Percentiles rank a stretch among this genome's conserved stretches.
These are phyloP conservation scores for Entomortierella lignicola DNA, from an alignment of 192 early-diverging fungal genomes.

Conservation along the genomic window DNA sequence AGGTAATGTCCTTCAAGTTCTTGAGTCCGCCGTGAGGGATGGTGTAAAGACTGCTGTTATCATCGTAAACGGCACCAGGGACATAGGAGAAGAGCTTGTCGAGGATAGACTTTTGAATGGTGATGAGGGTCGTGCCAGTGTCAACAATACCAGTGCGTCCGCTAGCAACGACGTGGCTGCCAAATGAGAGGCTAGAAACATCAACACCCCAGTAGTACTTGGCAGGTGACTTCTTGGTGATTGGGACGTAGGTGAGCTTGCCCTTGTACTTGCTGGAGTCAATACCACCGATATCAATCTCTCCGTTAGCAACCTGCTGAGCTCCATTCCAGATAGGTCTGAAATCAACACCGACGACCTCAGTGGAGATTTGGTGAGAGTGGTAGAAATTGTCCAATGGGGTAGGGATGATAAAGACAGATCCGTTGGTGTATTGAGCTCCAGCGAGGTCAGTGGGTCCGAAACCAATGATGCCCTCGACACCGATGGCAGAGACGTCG, in stretches of 20 bases:
- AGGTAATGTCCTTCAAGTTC: conserved; percentile 23
- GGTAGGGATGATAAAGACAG: conserved; percentile 12
- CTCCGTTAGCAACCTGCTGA: conserved; percentile 52
- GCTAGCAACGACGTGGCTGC: conserved; percentile 12
- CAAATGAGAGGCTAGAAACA: conserved; percentile 13
- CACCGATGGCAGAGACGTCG: conserved; percentile 10
- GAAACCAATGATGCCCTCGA: conserved; percentile 54
- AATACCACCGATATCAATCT: conserved; percentile 65
- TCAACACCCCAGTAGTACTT: conserved; percentile 45
- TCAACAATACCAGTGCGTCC: conserved; percentile 44
- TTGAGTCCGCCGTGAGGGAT: conserved; percentile 30
- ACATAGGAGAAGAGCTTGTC: conserved; percentile 21
- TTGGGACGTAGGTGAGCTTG: conserved; percentile 57
- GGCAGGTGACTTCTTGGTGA: conserved; percentile 30
- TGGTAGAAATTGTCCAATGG: conserved; percentile 27
- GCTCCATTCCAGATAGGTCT: conserved; percentile 40
- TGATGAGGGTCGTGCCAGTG: conserved; percentile 54
- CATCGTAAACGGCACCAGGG: conserved; percentile 18
- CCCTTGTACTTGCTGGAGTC: conserved; percentile 60
- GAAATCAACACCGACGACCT: conserved; percentile 64
- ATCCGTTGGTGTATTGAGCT: not conserved
- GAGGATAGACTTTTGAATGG: conserved; percentile 4
- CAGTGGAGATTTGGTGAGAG: conserved; percentile 22
- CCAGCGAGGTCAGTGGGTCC: conserved; percentile 22
- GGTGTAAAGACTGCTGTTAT: conserved; percentile 18